phyloP scores from a whole-genome alignment of 768 basidiomycete species.

The Tephrocybe sp. region DNA sequence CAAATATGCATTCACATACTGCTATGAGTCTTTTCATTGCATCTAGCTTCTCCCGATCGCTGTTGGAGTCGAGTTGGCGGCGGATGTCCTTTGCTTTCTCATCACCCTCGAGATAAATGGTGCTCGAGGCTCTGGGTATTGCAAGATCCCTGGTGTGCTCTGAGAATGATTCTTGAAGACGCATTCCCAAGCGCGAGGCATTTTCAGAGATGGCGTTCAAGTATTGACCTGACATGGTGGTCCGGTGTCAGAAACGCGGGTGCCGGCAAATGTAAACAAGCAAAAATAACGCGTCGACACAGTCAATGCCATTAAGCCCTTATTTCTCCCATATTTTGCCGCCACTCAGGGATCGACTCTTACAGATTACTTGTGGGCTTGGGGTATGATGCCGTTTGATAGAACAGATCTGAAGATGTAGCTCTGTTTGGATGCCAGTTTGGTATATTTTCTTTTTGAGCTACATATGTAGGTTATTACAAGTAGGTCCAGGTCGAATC shows the following conservation, averaged over 20 bases:
- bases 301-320: too few relatives aligned
- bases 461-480: too few relatives aligned
- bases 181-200: slow-evolving; percentile 78
- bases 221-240: slow-evolving; percentile 42
- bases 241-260: not conserved
- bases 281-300: not conserved
- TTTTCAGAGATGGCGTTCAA: slow-evolving; percentile 69
- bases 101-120: slow-evolving; percentile 69
- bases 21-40: slow-evolving; percentile 95
- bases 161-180: slow-evolving; percentile 79
- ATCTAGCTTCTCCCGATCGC: slow-evolving; percentile 88
- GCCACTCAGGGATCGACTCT: too few relatives aligned
- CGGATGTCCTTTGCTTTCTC: slow-evolving; percentile 83
- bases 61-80: slow-evolving; percentile 83
- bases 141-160: slow-evolving; percentile 76
- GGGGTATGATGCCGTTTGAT: too few relatives aligned
- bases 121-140: slow-evolving; percentile 51
- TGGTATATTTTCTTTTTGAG: too few relatives aligned
- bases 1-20: slow-evolving; percentile 44
- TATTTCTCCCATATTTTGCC: too few relatives aligned
- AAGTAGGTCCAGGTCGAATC: too few relatives aligned
- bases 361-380: too few relatives aligned
- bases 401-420: too few relatives aligned
- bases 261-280: not conserved
- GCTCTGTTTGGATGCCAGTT: too few relatives aligned